Base-by-base conservation (phyloP, 345 rosid species). In the Pistacia integerrima region DNA sequence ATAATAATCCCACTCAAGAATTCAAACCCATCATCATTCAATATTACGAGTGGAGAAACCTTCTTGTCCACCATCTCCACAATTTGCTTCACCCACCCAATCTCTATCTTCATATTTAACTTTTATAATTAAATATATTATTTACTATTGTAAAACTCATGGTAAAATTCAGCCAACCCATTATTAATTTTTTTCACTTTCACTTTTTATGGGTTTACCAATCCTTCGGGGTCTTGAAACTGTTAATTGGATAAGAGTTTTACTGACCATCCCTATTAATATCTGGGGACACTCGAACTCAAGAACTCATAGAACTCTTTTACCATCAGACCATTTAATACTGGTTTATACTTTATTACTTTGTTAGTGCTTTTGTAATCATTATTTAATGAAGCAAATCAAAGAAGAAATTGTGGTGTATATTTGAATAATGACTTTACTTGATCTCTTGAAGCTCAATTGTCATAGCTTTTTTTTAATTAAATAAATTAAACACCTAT, bases 21-120 rank as follows among this genome's bases (percentile, higher is more conserved):
- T 85, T 89, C 90, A 85, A 80, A 77, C 79, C 59, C 13, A 48
- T 74, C 74, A 87, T 84, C 70, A 87, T 84, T 73, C 77, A 55
- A 71, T 65, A 77, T 41, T 22, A 74, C 79, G 69, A 82, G 88
- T 84, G 90, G 92, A 84, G 83, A 52, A 74, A 69, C 67, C 80
- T 77, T 70, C 81, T 73, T 46, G 55, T 55, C 83, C 86, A 79
- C 83, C 83, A 71, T 75, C 78, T 46, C 78, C 74, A 77, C 66
- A 25, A 76, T 59, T 77, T 76, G 64, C 79, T 74, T 74, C 76
- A 69, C 76, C 83, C 77, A 80, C 64, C 65, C 13, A 28, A 12
- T 66, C 41, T 69, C 41, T 17, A 17, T 16, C 22, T 20, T 57
- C 20, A 13, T 63, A 4, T 25, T 65, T 41, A 7, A 2, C n/a